A percentile compares a stretch with the other conserved stretches of the same genome.
These are phyloP conservation scores for Xylaria bambusicola DNA, from an alignment of 495 filamentous ascomycete species.

Conservation along the genomic window DNA sequence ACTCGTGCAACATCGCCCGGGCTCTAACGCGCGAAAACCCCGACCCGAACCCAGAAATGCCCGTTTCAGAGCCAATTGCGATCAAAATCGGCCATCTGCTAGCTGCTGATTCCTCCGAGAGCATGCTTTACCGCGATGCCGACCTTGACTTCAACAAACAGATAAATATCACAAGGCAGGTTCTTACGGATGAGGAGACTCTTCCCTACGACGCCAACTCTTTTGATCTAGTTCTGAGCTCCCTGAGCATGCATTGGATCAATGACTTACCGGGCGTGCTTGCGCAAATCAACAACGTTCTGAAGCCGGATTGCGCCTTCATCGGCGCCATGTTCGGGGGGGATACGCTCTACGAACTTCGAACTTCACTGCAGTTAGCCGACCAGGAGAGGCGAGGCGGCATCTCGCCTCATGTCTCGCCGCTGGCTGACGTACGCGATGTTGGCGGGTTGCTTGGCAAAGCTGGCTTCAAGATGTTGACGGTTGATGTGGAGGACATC, in stretches of 20 bases:
- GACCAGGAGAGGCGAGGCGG: constrained; percentile 87
- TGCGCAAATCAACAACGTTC: constrained; percentile 72
- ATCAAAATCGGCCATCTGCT: constrained; percentile 69
- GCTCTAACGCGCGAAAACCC: constrained; percentile 70
- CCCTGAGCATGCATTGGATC: constrained; percentile 92
- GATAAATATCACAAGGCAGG: constrained; percentile 68
- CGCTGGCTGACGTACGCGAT: constrained; percentile 89
- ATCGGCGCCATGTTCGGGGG: constrained; percentile 96
- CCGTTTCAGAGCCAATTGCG: constrained; percentile 62
- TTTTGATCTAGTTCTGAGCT: constrained; percentile 88
- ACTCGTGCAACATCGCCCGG: constrained; percentile 90
- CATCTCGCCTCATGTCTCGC: constrained; percentile 82
- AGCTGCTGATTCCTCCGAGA: constrained; percentile 76
- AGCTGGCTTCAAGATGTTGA: constrained; percentile 93
- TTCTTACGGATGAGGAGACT: constrained; percentile 68
- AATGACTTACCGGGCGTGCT: constrained; percentile 90
- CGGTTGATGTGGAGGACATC: constrained; percentile 96
- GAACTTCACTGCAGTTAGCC: constrained; percentile 89
- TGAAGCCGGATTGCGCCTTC: constrained; percentile 91
- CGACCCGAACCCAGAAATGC: constrained; percentile 54
- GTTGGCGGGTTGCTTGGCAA: constrained; percentile 82
- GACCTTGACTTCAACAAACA: constrained; percentile 72
- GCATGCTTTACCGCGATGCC: constrained; percentile 80
- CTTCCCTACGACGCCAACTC: constrained; percentile 75
- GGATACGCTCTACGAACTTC: constrained; percentile 90